Evolutionary conservation across 129 eudicot species (phyloP).

Genomic region (Chrysanthemum lavandulifolium): DNA sequence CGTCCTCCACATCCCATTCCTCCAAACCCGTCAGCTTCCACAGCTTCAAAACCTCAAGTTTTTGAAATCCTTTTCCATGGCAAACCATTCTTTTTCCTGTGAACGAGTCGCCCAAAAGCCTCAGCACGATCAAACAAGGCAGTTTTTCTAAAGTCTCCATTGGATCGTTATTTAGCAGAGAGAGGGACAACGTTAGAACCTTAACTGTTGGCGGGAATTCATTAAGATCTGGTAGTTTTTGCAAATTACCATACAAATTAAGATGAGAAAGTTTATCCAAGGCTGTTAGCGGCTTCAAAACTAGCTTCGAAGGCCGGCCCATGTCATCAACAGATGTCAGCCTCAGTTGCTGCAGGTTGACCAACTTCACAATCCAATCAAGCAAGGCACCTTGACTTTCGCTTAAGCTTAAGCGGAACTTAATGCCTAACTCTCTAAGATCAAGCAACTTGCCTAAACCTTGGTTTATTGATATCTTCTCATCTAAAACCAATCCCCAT

Average conservation of each 20-base stretch:
- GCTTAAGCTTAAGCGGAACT: slow-evolving; percentile 39
- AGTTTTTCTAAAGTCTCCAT: slow-evolving; percentile 52
- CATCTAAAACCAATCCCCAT: slow-evolving; percentile 53
- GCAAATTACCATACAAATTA: slow-evolving; percentile 45
- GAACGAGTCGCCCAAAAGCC: slow-evolving; percentile 58
- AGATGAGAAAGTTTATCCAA: slow-evolving; percentile 46
- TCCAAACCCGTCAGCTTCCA: slow-evolving; percentile 53
- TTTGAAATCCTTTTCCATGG: slow-evolving; percentile 33
- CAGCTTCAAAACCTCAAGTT: slow-evolving; percentile 48
- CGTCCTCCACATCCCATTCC: slow-evolving; percentile 51
- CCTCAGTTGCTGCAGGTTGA: slow-evolving; percentile 41
- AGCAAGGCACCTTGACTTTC: slow-evolving; percentile 29
- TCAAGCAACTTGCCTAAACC: slow-evolving; percentile 35
- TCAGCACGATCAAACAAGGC: slow-evolving; percentile 40
- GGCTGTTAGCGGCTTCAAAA: slow-evolving; percentile 30
- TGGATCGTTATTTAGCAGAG: slow-evolving; percentile 44
- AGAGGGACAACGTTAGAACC: slow-evolving; percentile 58
- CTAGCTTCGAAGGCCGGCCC: slow-evolving; percentile 41
- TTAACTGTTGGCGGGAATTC: slow-evolving; percentile 52
- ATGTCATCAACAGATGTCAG: slow-evolving; percentile 40
- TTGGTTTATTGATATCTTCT: slow-evolving; percentile 29
- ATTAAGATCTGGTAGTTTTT: slow-evolving; percentile 26
- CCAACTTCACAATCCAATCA: slow-evolving; percentile 42
- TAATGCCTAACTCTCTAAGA: slow-evolving; percentile 57
- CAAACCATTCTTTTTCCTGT: slow-evolving; percentile 35